Evolutionary conservation across 441 rosid species (phyloP).

Genomic region (Erodium moschatum): DNA sequence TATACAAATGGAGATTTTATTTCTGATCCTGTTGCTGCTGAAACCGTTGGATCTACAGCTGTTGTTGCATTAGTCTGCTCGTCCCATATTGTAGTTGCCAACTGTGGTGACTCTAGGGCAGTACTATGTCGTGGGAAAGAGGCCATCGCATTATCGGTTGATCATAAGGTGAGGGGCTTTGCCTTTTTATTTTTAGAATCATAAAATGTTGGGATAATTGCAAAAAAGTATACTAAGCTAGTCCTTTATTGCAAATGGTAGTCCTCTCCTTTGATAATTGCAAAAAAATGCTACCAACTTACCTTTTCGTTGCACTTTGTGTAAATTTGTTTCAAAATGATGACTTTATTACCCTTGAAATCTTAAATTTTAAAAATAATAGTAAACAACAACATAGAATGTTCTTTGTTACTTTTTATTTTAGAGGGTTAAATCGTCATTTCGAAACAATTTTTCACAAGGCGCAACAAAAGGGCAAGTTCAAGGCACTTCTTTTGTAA

Average conservation of each 20-base stretch:
- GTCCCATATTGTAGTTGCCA: slow-evolving; percentile 71
- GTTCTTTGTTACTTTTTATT: too few relatives aligned
- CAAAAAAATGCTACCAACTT: too few relatives aligned
- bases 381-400: too few relatives aligned
- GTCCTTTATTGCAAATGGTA: too few relatives aligned
- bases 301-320: too few relatives aligned
- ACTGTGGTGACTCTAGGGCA: slow-evolving; percentile 75
- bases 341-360: neutral
- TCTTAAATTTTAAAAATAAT: too few relatives aligned
- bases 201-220: neutral
- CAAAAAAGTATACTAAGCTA: neutral
- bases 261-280: too few relatives aligned
- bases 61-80: slow-evolving; percentile 70
- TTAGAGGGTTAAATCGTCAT: neutral
- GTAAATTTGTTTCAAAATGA: too few relatives aligned
- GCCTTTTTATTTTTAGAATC: slow-evolving; percentile 7
- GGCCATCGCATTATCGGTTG: slow-evolving; percentile 70
- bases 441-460: neutral
- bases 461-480: neutral
- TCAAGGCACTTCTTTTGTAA: too few relatives aligned
- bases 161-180: slow-evolving; percentile 62
- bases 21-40: slow-evolving; percentile 62
- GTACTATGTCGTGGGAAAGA: slow-evolving; percentile 82
- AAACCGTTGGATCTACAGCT: slow-evolving; percentile 90
- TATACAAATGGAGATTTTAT: neutral